Conservation (phyloP, 192 early-diverging fungal genomes). For the Chytriomyces sp. region DNA sequence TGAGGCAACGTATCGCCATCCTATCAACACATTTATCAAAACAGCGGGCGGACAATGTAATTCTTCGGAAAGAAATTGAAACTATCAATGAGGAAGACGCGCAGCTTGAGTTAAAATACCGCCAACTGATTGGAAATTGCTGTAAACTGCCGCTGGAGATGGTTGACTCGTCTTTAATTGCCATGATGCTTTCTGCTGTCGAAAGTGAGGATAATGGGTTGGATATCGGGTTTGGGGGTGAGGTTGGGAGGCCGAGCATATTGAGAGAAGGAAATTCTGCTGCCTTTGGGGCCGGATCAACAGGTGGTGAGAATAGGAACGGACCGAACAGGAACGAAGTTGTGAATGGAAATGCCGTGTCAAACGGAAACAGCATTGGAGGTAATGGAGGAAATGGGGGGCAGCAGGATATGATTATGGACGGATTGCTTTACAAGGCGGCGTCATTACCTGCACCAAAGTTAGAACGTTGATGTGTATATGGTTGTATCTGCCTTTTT, state of each 20-base stretch:
- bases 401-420: constrained; percentile 1
- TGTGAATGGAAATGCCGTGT: not conserved
- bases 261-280: not conserved
- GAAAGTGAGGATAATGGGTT: constrained; percentile 65
- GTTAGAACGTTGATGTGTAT: not conserved
- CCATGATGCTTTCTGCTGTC: constrained; percentile 76
- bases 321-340: no score
- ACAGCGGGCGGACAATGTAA: constrained; percentile 38
- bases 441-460: constrained; percentile 10
- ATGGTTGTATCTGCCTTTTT: no score
- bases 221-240: constrained; percentile 37
- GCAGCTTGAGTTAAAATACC: constrained; percentile 76
- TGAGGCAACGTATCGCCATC: constrained; percentile 1
- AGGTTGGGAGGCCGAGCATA: not conserved
- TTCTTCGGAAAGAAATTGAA: constrained; percentile 62
- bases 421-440: constrained; percentile 28
- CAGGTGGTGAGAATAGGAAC: not conserved
- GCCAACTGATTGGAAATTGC: constrained; percentile 82
- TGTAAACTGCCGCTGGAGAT: constrained; percentile 79
- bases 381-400: not conserved
- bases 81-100: constrained; percentile 12
- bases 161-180: constrained; percentile 76
- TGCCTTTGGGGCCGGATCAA: not conserved
- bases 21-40: constrained; percentile 20
- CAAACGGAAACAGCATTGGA: not conserved